phyloP scores from a whole-genome alignment of 805 yeast genomes.

The Kuraishia hungarica region DNA sequence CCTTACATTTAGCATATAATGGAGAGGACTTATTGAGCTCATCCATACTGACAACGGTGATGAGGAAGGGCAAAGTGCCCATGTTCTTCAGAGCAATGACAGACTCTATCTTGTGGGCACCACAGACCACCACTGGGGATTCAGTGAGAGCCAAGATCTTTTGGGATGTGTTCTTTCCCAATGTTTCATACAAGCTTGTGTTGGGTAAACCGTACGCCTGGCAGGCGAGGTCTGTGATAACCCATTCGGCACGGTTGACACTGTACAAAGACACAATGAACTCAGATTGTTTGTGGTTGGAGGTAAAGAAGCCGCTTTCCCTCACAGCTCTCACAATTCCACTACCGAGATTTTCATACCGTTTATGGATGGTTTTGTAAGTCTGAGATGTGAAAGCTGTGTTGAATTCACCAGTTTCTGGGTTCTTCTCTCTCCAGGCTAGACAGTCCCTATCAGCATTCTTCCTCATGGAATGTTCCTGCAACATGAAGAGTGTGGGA shows the following conservation, averaged over 20 bases:
- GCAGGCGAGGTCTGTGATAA: slow-evolving; percentile 60
- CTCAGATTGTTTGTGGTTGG: slow-evolving; percentile 13
- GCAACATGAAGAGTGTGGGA: slow-evolving; percentile 28
- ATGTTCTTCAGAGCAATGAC: slow-evolving; percentile 35
- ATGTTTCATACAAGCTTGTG: slow-evolving; percentile 48
- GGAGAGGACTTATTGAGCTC: slow-evolving; percentile 23
- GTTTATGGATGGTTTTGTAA: slow-evolving; percentile 30
- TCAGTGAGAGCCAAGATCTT: slow-evolving; percentile 56
- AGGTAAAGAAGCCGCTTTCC: slow-evolving; percentile 5
- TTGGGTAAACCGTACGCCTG: slow-evolving; percentile 45
- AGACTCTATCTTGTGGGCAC: slow-evolving; percentile 40
- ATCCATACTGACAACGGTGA: slow-evolving; percentile 51
- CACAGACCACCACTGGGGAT: slow-evolving; percentile 46
- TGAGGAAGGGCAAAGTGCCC: slow-evolving; percentile 29
- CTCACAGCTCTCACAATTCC: slow-evolving; percentile 40
- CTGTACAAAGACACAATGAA: slow-evolving; percentile 51
- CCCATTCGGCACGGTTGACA: slow-evolving; percentile 61
- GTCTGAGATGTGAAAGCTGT: slow-evolving; percentile 33
- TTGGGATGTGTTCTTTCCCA: slow-evolving; percentile 52
- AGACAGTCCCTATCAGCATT: slow-evolving; percentile 25
- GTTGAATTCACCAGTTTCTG: slow-evolving; percentile 27
- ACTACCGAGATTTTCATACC: slow-evolving; percentile 43
- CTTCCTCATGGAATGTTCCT: slow-evolving; percentile 17
- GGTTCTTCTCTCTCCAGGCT: slow-evolving; percentile 27
- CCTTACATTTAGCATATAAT: slow-evolving; percentile 15